Conservation (phyloP, 257 asterid genomes). For the Verbena officinalis region DNA sequence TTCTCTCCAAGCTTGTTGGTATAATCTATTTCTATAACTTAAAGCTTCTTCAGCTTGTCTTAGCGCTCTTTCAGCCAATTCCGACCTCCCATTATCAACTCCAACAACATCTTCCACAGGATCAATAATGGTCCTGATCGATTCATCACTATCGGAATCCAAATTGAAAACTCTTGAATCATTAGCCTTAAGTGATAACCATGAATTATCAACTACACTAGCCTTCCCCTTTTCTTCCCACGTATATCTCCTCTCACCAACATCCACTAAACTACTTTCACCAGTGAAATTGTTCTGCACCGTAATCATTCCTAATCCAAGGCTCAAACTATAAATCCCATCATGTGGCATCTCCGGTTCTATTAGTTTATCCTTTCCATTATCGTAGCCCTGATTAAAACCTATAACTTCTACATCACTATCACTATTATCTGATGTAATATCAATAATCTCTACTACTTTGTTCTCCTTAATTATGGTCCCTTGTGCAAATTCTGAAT, state of each 20-base stretch:
- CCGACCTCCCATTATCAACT: slow-evolving; percentile 1
- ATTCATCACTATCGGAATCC: slow-evolving; percentile 15
- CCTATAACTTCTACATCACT: slow-evolving; percentile 49
- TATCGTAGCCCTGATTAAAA: slow-evolving; percentile 26
- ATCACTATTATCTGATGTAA: slow-evolving; percentile 55
- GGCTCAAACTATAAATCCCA: slow-evolving; percentile 25
- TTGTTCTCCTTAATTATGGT: background rate
- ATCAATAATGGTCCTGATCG: slow-evolving; percentile 4
- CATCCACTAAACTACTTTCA: slow-evolving; percentile 33
- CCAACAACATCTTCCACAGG: slow-evolving; percentile 30
- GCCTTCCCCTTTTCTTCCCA: slow-evolving; percentile 59
- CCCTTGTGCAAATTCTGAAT: slow-evolving; percentile 12
- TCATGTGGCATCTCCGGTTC: slow-evolving; percentile 27
- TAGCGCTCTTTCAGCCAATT: slow-evolving; percentile 7
- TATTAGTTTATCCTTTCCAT: slow-evolving; percentile 32
- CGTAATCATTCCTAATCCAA: slow-evolving; percentile 38
- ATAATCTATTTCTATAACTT: background rate
- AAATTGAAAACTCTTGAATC: slow-evolving; percentile 32
- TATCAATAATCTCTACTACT: slow-evolving; percentile 26
- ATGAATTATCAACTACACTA: slow-evolving; percentile 41
- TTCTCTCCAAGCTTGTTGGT: slow-evolving; percentile 18
- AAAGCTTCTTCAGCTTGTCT: slow-evolving; percentile 16
- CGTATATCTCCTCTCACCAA: slow-evolving; percentile 44
- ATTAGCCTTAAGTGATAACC: slow-evolving; percentile 45
- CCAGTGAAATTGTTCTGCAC: slow-evolving; percentile 30